A percentile compares a stretch with the other conserved stretches of the same genome.
These are phyloP conservation scores for Chrysanthemum makinoi DNA, from an alignment of 129 eudicot species.

Conservation along the genomic window DNA sequence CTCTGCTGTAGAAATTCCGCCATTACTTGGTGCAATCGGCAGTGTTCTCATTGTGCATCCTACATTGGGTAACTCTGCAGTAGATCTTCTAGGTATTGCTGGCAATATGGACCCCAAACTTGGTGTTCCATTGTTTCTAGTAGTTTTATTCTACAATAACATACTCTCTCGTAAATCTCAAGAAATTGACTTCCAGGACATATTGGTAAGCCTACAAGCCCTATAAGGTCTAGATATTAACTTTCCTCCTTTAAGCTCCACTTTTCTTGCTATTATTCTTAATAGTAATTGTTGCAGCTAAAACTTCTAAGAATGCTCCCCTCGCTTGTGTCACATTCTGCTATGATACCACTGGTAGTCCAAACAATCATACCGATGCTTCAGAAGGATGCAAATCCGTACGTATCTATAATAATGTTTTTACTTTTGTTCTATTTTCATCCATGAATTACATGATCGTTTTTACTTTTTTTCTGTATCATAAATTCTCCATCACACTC, in stretches of 20 bases:
- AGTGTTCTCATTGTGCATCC: constrained; percentile 71
- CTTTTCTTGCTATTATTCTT: constrained; percentile 11
- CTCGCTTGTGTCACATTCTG: constrained; percentile 76
- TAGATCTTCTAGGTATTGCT: constrained; percentile 64
- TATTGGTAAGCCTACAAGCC: constrained; percentile 53
- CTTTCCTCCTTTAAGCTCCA: constrained; percentile 5
- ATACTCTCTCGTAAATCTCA: constrained; percentile 40
- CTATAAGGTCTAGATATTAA: constrained; percentile 6
- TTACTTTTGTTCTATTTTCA: constrained; percentile 14
- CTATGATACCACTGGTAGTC: constrained; percentile 79
- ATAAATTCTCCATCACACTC: background rate
- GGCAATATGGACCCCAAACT: constrained; percentile 64
- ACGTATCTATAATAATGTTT: constrained; percentile 32
- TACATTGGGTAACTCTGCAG: constrained; percentile 49
- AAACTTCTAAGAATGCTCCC: constrained; percentile 76
- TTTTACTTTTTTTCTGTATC: background rate
- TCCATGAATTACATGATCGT: constrained; percentile 4
- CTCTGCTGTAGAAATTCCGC: constrained; percentile 60
- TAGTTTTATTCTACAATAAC: constrained; percentile 63
- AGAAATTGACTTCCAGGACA: constrained; percentile 39
- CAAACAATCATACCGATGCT: constrained; percentile 94
- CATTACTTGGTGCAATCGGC: constrained; percentile 60
- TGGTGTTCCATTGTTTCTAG: constrained; percentile 77
- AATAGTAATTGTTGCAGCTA: constrained; percentile 54
- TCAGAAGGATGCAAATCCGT: constrained; percentile 74